A percentile compares a stretch with the other conserved stretches of the same genome.
Conservation (phyloP, 805 yeast species). For the Candida corydali region DNA sequence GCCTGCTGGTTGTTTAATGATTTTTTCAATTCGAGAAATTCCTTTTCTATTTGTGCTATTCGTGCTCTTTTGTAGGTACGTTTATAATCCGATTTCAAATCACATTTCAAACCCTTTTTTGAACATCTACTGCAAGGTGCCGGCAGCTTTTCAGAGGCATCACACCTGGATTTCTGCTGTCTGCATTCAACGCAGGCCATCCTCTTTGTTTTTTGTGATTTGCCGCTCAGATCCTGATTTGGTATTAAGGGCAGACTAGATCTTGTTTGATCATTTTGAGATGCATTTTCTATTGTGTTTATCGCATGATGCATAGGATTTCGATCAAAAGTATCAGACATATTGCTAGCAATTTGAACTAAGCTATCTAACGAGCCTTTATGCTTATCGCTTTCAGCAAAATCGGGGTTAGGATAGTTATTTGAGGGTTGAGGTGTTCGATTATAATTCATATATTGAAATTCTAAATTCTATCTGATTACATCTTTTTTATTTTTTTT, state of each 20-base stretch:
- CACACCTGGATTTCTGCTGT: slow-evolving; percentile 91
- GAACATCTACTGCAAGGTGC: slow-evolving; percentile 78
- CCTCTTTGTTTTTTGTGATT: slow-evolving; percentile 37
- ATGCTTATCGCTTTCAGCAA: neutral
- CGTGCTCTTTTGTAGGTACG: slow-evolving; percentile 86
- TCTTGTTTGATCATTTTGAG: neutral
- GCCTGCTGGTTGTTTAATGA: slow-evolving; percentile 38
- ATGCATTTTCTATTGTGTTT: neutral
- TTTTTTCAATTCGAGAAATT: slow-evolving; percentile 64
- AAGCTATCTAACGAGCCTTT: slow-evolving; percentile 33
- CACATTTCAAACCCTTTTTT: slow-evolving; percentile 66
- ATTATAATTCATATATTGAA: slow-evolving; percentile 1
- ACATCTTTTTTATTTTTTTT: too few species aligned
- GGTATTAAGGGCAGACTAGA: slow-evolving; percentile 1
- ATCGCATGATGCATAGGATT: neutral
- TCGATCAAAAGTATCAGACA: slow-evolving; percentile 19
- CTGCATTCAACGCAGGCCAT: slow-evolving; percentile 96
- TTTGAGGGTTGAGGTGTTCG: neutral
- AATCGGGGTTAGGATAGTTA: neutral
- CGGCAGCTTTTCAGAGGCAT: slow-evolving; percentile 73
- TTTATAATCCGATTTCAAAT: slow-evolving; percentile 75
- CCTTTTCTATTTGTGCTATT: slow-evolving; percentile 78
- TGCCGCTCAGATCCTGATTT: slow-evolving; percentile 1
- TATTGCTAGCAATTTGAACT: slow-evolving; percentile 39
- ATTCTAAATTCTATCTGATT: too few species aligned